Evolutionary conservation across 106 monocot genomes (phyloP).

Genomic region (Dendrobium nobile): DNA sequence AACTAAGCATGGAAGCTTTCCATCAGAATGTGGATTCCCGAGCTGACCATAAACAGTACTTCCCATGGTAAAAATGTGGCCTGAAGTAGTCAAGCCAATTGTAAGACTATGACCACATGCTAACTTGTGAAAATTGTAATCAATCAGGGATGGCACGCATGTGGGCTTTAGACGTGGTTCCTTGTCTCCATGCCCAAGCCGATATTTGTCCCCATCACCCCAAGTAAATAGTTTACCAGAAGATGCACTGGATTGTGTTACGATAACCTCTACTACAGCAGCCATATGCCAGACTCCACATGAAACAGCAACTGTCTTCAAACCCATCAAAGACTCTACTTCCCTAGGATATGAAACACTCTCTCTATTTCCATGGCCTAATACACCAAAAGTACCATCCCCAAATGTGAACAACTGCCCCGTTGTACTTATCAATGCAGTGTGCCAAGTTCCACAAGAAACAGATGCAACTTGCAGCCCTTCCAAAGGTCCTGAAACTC

Average conservation of each 20-base stretch:
- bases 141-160: conserved; percentile 86
- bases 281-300: conserved; percentile 99
- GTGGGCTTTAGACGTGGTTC: conserved; percentile 75
- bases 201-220: conserved; percentile 97
- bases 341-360: conserved; percentile 60
- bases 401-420: conserved; percentile 95
- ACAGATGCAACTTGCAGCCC: conserved; percentile 71
- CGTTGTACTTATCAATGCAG: conserved; percentile 63
- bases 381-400: conserved; percentile 85
- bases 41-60: conserved; percentile 95
- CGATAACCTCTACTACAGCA: conserved; percentile 85
- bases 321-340: conserved; percentile 86
- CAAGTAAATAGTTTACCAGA: conserved; percentile 94
- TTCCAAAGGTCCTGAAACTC: conserved; percentile 75
- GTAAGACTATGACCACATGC: conserved; percentile 92
- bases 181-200: conserved; percentile 92
- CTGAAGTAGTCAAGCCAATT: conserved; percentile 77
- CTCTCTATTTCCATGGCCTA: conserved; percentile 89
- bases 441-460: conserved; percentile 94
- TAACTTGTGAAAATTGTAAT: conserved; percentile 80
- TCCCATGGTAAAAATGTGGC: conserved; percentile 75
- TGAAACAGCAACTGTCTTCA: conserved; percentile 81
- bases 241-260: conserved; percentile 66
- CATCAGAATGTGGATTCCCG: conserved; percentile 77
- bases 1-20: conserved; percentile 75